Percentiles rank a stretch among this genome's conserved stretches.
Evolutionary conservation across 2,329 filamentous ascomycete species (phyloP).

Genomic region (Fusarium sp.): DNA sequence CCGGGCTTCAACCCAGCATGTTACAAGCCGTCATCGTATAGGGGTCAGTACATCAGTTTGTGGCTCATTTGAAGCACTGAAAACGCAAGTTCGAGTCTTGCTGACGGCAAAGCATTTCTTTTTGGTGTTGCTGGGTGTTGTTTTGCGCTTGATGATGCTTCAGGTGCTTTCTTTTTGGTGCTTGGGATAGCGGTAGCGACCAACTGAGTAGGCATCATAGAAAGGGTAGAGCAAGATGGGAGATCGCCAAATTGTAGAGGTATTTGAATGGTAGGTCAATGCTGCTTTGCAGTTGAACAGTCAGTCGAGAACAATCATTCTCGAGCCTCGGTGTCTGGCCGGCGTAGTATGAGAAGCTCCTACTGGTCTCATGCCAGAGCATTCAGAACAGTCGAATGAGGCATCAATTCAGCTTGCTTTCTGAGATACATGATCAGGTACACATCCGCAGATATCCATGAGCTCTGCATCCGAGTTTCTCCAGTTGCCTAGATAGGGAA

Average conservation of each 20-base stretch:
- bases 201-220: not conserved
- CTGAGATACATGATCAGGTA: not conserved
- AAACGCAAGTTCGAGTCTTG: constrained; percentile 43
- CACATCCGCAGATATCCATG: not conserved
- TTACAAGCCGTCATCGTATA: constrained; percentile 40
- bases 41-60: constrained; percentile 43
- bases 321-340: not conserved
- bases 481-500: not conserved
- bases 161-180: not conserved
- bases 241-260: not conserved
- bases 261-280: not conserved
- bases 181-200: not conserved
- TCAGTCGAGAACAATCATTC: not conserved
- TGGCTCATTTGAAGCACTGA: constrained; percentile 32
- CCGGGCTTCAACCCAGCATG: constrained; percentile 1
- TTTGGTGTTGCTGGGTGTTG: constrained; percentile 4
- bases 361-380: not conserved
- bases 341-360: not conserved
- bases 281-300: not conserved
- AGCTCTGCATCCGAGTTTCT: not conserved
- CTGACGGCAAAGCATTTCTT: constrained; percentile 21
- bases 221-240: not conserved
- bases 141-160: constrained; percentile 9
- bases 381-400: not conserved
- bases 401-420: not conserved